These are phyloP conservation scores for Capronia epimyces DNA, from an alignment of 2,329 filamentous ascomycete genomes.

Conservation along the genomic window DNA sequence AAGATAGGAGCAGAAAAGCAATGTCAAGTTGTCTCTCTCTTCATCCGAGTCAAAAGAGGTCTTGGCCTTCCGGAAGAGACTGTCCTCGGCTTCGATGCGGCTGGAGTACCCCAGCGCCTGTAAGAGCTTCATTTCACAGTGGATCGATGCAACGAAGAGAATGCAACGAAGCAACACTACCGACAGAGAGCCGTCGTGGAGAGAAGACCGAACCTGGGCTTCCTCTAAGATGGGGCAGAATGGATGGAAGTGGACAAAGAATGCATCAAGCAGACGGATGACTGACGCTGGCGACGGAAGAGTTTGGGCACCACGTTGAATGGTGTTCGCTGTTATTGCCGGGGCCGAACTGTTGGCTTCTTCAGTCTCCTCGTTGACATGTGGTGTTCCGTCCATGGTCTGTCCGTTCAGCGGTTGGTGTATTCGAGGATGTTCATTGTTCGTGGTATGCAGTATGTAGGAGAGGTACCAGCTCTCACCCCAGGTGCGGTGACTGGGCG, in stretches of 20 bases:
- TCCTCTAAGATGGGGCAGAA: slow-evolving; percentile 52
- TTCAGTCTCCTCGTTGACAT: neutral
- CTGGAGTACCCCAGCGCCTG: slow-evolving; percentile 44
- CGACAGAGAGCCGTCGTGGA: slow-evolving; percentile 43
- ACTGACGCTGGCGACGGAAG: slow-evolving; percentile 1
- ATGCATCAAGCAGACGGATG: slow-evolving; percentile 35
- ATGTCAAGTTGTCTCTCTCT: slow-evolving; percentile 47
- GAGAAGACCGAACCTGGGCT: slow-evolving; percentile 38
- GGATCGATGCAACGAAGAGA: slow-evolving; percentile 51
- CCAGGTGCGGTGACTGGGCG: too few species aligned
- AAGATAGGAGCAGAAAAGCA: slow-evolving; percentile 50
- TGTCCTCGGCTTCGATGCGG: slow-evolving; percentile 47
- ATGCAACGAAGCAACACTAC: slow-evolving; percentile 50
- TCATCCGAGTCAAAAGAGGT: slow-evolving; percentile 51
- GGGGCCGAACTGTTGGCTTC: slow-evolving; percentile 1
- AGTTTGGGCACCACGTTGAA: neutral
- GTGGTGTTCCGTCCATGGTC: neutral
- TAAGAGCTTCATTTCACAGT: slow-evolving; percentile 47
- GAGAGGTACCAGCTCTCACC: slow-evolving; percentile 5
- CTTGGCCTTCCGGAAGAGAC: slow-evolving; percentile 49
- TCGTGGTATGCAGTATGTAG: slow-evolving; percentile 2
- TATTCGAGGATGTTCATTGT: neutral
- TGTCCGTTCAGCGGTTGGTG: too few species aligned
- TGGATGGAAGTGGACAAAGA: slow-evolving; percentile 54
- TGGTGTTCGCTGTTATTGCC: neutral